phyloP scores from a whole-genome alignment of 352 stramenopile genomes.

The Phytopythium mirpurense region DNA sequence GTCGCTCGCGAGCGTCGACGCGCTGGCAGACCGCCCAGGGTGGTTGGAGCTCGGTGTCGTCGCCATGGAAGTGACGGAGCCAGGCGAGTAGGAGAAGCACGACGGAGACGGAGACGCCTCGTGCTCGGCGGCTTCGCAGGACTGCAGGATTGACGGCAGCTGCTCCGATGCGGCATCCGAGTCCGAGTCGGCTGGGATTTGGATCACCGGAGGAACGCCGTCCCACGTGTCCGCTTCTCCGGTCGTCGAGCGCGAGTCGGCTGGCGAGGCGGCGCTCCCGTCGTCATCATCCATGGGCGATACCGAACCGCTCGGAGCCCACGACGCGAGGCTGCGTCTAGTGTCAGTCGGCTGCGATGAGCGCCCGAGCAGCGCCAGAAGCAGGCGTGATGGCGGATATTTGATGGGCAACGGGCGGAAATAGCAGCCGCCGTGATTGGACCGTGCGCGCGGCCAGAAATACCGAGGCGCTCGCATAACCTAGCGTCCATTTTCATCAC shows the following conservation, averaged over 20 bases:
- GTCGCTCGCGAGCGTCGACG: conserved; percentile 19
- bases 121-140: not conserved
- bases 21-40: conserved; percentile 11
- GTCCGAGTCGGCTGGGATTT: too few relatives aligned
- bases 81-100: conserved; percentile 7
- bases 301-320: not conserved
- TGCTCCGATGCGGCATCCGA: not conserved
- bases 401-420: conserved; percentile 1
- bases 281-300: not conserved
- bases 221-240: not conserved
- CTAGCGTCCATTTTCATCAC: not conserved
- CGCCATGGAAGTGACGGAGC: conserved; percentile 7
- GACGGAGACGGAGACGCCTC: not conserved
- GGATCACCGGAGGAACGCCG: not conserved
- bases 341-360: not conserved
- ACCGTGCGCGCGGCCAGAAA: not conserved
- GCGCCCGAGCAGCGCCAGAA: not conserved
- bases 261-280: not conserved
- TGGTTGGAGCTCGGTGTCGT: conserved; percentile 12
- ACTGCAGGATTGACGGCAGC: not conserved
- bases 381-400: not conserved
- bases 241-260: not conserved
- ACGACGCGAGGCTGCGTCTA: not conserved
- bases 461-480: conserved; percentile 1
- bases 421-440: not conserved